Conservation (phyloP, 2,329 filamentous ascomycete species). For the Kalaharituber pfeilii region DNA sequence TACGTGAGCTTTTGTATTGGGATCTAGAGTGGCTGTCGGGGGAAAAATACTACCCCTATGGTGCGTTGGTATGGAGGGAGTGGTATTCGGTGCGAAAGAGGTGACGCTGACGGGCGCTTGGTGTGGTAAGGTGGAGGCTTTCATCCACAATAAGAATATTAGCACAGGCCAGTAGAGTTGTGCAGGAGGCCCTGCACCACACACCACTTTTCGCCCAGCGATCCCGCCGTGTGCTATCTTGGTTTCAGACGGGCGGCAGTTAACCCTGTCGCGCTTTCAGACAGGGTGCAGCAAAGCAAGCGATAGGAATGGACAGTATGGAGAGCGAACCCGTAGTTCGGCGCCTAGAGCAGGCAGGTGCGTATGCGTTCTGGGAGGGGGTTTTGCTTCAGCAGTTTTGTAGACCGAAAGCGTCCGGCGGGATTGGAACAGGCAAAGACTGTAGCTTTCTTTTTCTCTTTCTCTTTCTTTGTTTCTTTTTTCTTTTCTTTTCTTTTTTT, state of each 20-base stretch:
- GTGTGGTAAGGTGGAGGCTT: background rate
- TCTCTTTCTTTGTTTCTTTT: too few species aligned
- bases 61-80: background rate
- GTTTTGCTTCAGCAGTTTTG: too few species aligned
- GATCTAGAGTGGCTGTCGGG: background rate
- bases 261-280: background rate
- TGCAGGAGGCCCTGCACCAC: background rate
- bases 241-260: conserved; percentile 2
- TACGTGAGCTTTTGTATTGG: background rate
- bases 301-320: background rate
- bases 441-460: too few species aligned
- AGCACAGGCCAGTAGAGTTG: background rate
- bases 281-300: background rate
- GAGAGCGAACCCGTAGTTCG: background rate
- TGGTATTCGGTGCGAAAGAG: background rate
- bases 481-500: too few species aligned
- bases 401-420: too few species aligned
- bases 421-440: too few species aligned
- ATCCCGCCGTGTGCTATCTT: background rate
- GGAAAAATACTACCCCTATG: background rate
- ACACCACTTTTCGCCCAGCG: background rate
- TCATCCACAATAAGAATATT: too few species aligned
- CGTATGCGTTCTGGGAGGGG: too few species aligned
- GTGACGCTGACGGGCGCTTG: background rate
- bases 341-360: background rate